phyloP scores from a whole-genome alignment of 352 stramenopile species.

The Phytophthora europaea region DNA sequence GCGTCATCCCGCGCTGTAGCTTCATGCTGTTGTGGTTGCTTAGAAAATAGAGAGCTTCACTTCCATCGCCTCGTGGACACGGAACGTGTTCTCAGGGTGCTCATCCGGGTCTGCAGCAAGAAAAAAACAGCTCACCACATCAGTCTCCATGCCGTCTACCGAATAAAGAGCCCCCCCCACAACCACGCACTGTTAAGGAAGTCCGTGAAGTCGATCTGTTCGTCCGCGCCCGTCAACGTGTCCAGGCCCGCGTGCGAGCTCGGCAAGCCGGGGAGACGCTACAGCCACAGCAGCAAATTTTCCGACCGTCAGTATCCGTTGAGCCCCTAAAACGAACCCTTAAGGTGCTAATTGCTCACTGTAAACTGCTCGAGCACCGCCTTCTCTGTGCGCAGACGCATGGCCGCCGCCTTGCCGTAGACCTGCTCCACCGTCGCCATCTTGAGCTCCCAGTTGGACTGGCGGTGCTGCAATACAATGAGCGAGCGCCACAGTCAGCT shows the following conservation, averaged over 20 bases:
- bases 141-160: not conserved
- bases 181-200: constrained; percentile 77
- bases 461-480: constrained; percentile 58
- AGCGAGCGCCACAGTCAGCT: not conserved
- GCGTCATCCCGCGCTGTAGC: not conserved
- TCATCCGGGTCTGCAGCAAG: constrained; percentile 71
- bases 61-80: constrained; percentile 90
- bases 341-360: constrained; percentile 29
- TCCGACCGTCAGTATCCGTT: not conserved
- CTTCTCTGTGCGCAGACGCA: constrained; percentile 92
- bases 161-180: not conserved
- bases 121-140: constrained; percentile 16
- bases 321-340: too few species aligned
- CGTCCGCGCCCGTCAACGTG: constrained; percentile 82
- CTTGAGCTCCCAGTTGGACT: constrained; percentile 88
- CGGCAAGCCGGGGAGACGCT: constrained; percentile 87
- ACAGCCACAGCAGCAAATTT: not conserved
- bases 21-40: constrained; percentile 24
- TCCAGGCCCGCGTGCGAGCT: constrained; percentile 82
- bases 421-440: constrained; percentile 91
- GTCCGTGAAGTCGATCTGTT: constrained; percentile 84
- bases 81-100: constrained; percentile 83
- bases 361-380: constrained; percentile 87
- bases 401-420: constrained; percentile 90
- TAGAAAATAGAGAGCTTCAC: constrained; percentile 93